phyloP scores from a whole-genome alignment of 352 stramenopile species.

The Pythium myriotylum region DNA sequence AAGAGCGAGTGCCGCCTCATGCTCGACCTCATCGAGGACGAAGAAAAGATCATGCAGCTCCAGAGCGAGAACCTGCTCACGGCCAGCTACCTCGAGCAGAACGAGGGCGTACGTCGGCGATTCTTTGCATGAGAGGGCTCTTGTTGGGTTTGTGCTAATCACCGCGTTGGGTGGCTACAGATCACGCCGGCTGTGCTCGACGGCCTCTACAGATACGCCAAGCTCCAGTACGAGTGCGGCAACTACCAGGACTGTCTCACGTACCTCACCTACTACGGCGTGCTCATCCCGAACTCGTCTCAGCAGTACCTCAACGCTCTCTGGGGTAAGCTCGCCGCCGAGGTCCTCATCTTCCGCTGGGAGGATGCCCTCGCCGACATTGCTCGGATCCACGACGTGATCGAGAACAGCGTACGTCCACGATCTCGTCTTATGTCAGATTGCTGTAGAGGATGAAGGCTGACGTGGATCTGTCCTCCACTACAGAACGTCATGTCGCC shows the following conservation, averaged over 20 bases:
- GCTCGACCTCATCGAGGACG: constrained; percentile 81
- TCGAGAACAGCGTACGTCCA: constrained; percentile 89
- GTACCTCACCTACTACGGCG: constrained; percentile 90
- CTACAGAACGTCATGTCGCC: constrained; percentile 69
- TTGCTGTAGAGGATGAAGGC: background rate
- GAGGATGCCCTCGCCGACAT: constrained; percentile 95
- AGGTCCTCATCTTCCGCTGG: constrained; percentile 97
- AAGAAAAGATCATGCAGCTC: constrained; percentile 87
- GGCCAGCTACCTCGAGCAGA: constrained; percentile 76
- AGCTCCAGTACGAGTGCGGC: constrained; percentile 97
- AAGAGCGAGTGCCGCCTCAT: constrained; percentile 79
- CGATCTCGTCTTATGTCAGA: background rate
- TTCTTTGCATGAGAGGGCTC: background rate
- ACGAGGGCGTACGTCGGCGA: constrained; percentile 64
- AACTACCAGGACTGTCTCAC: constrained; percentile 94
- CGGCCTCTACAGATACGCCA: constrained; percentile 94
- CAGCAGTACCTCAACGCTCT: constrained; percentile 90
- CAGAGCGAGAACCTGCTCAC: constrained; percentile 85
- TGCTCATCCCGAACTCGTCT: constrained; percentile 85
- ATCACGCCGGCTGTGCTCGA: constrained; percentile 91
- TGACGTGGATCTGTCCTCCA: constrained; percentile 11
- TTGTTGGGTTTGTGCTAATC: too few species aligned
- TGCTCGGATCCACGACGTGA: constrained; percentile 92
- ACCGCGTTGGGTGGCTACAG: constrained; percentile 21
- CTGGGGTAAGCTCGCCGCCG: constrained; percentile 95